Conservation (phyloP, 2,329 filamentous ascomycete species). For the Grosmannia serpens region DNA sequence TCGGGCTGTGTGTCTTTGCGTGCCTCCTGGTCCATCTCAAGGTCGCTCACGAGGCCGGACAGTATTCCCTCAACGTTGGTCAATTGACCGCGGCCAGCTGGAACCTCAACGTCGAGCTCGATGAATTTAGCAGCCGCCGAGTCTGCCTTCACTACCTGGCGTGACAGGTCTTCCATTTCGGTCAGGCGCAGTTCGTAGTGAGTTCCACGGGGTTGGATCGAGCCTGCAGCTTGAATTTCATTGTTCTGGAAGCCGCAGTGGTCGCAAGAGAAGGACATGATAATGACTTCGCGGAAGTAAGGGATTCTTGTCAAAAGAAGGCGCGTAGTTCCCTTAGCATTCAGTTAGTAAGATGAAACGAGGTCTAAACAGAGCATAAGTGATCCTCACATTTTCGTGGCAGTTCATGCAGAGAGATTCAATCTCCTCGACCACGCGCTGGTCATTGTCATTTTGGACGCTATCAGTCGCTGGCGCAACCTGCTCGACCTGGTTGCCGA, state of each 20-base stretch:
- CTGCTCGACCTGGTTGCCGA: constrained; percentile 49
- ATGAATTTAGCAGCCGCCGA: constrained; percentile 76
- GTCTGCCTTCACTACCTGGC: constrained; percentile 89
- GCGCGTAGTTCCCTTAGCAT: constrained; percentile 53
- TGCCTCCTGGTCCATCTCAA: constrained; percentile 71
- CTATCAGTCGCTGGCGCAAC: constrained; percentile 24
- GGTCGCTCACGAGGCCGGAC: constrained; percentile 63
- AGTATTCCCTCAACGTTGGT: constrained; percentile 90
- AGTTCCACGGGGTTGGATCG: constrained; percentile 79
- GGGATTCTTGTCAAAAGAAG: constrained; percentile 87
- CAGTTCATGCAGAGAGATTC: constrained; percentile 84
- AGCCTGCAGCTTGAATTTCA: constrained; percentile 84
- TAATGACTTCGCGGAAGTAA: constrained; percentile 93
- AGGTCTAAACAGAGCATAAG: neutral
- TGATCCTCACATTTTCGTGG: constrained; percentile 53
- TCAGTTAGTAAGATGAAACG: neutral
- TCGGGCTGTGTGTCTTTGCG: constrained; percentile 71
- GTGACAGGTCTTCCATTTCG: constrained; percentile 59
- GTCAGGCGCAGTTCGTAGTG: constrained; percentile 78
- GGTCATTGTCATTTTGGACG: constrained; percentile 31
- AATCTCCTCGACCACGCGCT: constrained; percentile 51
- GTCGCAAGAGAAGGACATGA: constrained; percentile 92
- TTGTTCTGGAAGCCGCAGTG: constrained; percentile 86
- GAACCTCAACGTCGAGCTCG: constrained; percentile 87
- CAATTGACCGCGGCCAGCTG: constrained; percentile 78